These are phyloP conservation scores for Glaciozyma martinii DNA, from an alignment of 768 basidiomycete species.

Conservation along the genomic window DNA sequence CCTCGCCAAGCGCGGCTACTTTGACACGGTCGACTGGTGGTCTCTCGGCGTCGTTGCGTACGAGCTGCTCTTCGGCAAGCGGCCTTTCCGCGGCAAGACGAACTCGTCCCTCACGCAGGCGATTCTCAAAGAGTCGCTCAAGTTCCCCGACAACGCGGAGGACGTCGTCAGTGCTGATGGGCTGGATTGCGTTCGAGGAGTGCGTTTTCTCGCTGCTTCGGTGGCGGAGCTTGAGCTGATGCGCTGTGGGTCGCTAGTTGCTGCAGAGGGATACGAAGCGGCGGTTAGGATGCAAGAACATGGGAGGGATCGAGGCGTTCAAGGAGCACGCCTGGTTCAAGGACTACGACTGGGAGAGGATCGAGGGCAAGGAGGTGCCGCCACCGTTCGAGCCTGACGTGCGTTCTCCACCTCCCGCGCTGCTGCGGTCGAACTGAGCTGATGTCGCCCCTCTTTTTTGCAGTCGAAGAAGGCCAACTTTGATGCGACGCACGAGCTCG, in stretches of 20 bases:
- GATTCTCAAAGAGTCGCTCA: constrained; percentile 74
- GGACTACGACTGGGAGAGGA: constrained; percentile 65
- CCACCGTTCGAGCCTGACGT: constrained; percentile 91
- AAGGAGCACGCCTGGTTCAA: constrained; percentile 77
- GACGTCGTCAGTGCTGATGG: constrained; percentile 63
- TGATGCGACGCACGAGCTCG: constrained; percentile 94
- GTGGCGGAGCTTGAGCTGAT: not conserved
- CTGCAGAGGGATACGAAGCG: constrained; percentile 73
- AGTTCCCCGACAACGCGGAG: constrained; percentile 83
- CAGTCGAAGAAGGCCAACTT: constrained; percentile 99
- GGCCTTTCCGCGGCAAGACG: constrained; percentile 82
- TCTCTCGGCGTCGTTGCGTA: constrained; percentile 88
- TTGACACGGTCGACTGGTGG: constrained; percentile 90
- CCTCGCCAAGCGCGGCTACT: constrained; percentile 84
- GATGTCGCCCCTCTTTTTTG: not conserved
- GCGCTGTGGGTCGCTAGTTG: constrained; percentile 47
- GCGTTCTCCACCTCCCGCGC: constrained; percentile 42
- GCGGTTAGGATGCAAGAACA: constrained; percentile 70
- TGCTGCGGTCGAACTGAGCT: not conserved
- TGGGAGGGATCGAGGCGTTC: constrained; percentile 66
- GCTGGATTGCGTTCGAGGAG: constrained; percentile 68
- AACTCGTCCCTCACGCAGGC: constrained; percentile 87
- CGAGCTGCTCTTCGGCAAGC: constrained; percentile 80
- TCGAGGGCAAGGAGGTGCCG: constrained; percentile 55
- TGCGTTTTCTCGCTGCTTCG: constrained; percentile 43